These are phyloP conservation scores for Teratosphaeria destructans DNA, from an alignment of 2,329 filamentous ascomycete species.

Conservation along the genomic window DNA sequence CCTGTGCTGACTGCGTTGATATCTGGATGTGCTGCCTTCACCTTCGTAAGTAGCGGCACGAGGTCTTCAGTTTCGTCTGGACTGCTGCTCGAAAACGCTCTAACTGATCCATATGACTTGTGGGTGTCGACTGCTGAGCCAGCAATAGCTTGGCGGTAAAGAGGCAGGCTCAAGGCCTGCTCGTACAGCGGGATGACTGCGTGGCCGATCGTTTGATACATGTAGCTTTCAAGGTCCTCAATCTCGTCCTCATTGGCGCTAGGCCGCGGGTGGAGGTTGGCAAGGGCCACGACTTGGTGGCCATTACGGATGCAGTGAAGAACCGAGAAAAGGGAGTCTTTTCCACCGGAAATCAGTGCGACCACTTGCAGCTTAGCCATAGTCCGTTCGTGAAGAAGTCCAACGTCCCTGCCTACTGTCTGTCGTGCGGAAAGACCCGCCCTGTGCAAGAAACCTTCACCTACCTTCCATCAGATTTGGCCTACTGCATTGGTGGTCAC, in stretches of 20 bases:
- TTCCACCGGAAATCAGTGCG: constrained; percentile 87
- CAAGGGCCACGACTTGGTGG: constrained; percentile 75
- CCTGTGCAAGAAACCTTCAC: background rate
- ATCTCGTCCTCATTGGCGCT: constrained; percentile 15
- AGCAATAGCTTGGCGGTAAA: constrained; percentile 69
- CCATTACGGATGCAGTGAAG: constrained; percentile 82
- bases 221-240: constrained; percentile 85
- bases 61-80: constrained; percentile 84
- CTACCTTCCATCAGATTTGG: constrained; percentile 3
- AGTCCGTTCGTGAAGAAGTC: background rate
- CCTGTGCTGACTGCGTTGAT: constrained; percentile 83
- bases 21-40: constrained; percentile 61
- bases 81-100: constrained; percentile 18
- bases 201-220: constrained; percentile 98
- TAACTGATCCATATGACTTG: constrained; percentile 51
- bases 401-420: background rate
- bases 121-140: constrained; percentile 61
- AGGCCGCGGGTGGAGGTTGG: constrained; percentile 64
- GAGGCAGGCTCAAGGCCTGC: constrained; percentile 64
- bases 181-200: constrained; percentile 76
- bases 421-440: background rate
- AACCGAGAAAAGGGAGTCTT: constrained; percentile 90
- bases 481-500: background rate
- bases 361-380: constrained; percentile 57
- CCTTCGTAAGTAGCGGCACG: constrained; percentile 57